Conservation (phyloP, 75 land plant species). For the Chamaecyparis obtusa region DNA sequence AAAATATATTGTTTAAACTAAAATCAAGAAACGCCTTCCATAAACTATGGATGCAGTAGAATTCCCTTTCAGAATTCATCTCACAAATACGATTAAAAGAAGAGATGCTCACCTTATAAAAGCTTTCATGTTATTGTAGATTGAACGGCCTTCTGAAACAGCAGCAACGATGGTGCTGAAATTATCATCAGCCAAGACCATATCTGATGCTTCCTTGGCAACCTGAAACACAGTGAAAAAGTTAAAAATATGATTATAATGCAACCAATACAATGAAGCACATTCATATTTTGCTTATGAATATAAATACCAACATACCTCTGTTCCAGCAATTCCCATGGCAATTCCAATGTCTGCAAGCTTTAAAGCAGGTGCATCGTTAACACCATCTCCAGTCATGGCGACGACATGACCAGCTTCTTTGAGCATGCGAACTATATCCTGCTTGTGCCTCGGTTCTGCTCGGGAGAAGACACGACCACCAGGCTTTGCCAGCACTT, state of each 20-base stretch:
- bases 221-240: slow-evolving; percentile 28
- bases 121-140: slow-evolving; percentile 93
- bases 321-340: slow-evolving; percentile 93
- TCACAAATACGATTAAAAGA: neutral
- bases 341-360: slow-evolving; percentile 93
- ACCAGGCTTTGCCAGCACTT: slow-evolving; percentile 54
- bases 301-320: slow-evolving; percentile 39
- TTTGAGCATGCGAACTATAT: slow-evolving; percentile 83
- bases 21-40: too few species aligned
- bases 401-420: slow-evolving; percentile 87
- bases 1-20: too few species aligned
- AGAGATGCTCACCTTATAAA: slow-evolving; percentile 67
- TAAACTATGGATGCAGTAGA: neutral
- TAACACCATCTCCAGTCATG: slow-evolving; percentile 97
- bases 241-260: neutral
- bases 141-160: slow-evolving; percentile 87
- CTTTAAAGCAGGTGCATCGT: slow-evolving; percentile 95
- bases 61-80: neutral
- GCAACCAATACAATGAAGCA: neutral
- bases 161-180: slow-evolving; percentile 91
- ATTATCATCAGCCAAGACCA: slow-evolving; percentile 92
- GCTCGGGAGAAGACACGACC: slow-evolving; percentile 90
- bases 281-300: neutral
- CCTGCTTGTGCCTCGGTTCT: slow-evolving; percentile 92
- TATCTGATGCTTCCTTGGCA: slow-evolving; percentile 89